Conservation (phyloP, 1,284 basidiomycete species). For the Ganoderma sinense region DNA sequence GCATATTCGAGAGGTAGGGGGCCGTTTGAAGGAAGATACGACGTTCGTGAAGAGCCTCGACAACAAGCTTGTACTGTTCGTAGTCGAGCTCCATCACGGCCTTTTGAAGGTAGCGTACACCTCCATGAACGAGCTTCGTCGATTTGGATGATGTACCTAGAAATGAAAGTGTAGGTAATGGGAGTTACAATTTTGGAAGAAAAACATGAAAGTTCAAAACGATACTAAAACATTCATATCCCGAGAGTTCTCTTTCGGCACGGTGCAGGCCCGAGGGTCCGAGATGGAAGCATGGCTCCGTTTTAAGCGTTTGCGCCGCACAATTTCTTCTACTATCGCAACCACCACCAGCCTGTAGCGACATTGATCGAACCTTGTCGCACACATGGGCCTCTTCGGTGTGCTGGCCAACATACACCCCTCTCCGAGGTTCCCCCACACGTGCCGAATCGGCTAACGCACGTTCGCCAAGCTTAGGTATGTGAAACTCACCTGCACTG, state of each 20-base stretch:
- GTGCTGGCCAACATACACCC: not conserved
- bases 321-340: not conserved
- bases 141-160: conserved; percentile 95
- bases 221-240: not conserved
- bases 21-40: conserved; percentile 95
- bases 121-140: conserved; percentile 97
- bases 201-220: not conserved
- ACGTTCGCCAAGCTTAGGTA: conserved; percentile 19
- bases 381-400: not conserved
- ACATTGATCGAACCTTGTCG: not conserved
- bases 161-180: not conserved
- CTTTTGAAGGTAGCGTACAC: conserved; percentile 97
- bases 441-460: conserved; percentile 8
- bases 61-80: conserved; percentile 95
- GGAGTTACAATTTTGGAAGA: not conserved
- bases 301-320: not conserved
- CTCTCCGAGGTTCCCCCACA: conserved; percentile 17
- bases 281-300: not conserved
- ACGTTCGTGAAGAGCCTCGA: conserved; percentile 93
- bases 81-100: conserved; percentile 97
- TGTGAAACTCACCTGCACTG: conserved; percentile 69
- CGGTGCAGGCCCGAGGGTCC: not conserved
- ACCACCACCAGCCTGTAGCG: not conserved
- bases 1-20: conserved; percentile 90
- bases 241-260: not conserved